Percentiles rank a stretch among this genome's conserved stretches.
Conservation (phyloP, 2,329 filamentous ascomycete genomes). For the Fusarium burgessii region DNA sequence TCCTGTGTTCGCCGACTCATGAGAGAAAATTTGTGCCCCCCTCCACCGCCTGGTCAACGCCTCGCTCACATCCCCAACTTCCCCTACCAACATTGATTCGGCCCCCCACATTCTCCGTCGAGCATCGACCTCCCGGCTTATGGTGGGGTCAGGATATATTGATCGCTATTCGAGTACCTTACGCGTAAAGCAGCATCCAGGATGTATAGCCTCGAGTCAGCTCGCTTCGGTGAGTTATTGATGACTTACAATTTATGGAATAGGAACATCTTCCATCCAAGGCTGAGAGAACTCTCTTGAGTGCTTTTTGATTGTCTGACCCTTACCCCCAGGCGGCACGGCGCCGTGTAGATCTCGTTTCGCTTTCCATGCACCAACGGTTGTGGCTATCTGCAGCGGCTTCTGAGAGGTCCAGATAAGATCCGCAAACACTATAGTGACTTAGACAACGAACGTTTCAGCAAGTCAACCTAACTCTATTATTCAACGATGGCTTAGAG, state of each 20-base stretch:
- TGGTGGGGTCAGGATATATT: conserved; percentile 36
- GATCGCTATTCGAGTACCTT: conserved; percentile 18
- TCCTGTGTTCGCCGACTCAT: conserved; percentile 4
- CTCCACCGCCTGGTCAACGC: conserved; percentile 41
- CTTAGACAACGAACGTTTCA: conserved; percentile 15
- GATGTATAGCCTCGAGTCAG: conserved; percentile 18
- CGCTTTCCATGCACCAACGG: conserved; percentile 40
- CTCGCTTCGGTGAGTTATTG: conserved; percentile 28
- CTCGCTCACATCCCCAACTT: conserved; percentile 38
- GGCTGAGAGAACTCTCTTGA: conserved; percentile 9
- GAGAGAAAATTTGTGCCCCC: conserved; percentile 39
- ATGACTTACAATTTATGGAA: conserved; percentile 16
- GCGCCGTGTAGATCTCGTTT: conserved; percentile 32
- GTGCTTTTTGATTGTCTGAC: conserved; percentile 6
- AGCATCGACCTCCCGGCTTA: conserved; percentile 42
- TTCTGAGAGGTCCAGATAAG: conserved; percentile 30
- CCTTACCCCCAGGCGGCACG: conserved; percentile 40
- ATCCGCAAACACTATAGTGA: conserved; percentile 36
- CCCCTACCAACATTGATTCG: conserved; percentile 37
- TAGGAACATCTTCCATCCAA: conserved; percentile 28
- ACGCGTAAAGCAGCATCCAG: conserved; percentile 32
- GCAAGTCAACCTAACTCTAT: conserved; percentile 21
- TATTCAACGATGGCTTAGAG: conserved; percentile 21
- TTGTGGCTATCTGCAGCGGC: conserved; percentile 29
- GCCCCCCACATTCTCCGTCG: conserved; percentile 45